Base-by-base conservation (phyloP, 345 rosid genomes). In the Mallotus nudiflorus region DNA sequence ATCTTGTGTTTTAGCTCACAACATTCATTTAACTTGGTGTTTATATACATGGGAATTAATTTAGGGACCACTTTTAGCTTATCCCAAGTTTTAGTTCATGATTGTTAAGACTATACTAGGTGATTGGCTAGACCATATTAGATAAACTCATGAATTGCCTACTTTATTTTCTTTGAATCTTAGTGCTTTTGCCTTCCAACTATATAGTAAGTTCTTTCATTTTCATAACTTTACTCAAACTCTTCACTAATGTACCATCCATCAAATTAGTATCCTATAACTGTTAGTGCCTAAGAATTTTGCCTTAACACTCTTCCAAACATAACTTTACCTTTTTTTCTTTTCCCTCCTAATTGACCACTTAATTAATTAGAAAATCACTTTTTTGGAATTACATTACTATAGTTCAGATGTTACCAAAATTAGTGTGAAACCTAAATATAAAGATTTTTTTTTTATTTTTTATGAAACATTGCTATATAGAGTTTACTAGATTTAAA, bases 191-290 rank as follows among this genome's bases (percentile, higher is more conserved):
- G 37, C 62, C 62, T 58, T 12, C 19, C 45, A 59, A 35, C 10
- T 42, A 63, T 2, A 10, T 24, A 15, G 56, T 4, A 20, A 52
- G 6, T 53, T 53, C 8, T 22, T 20, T 5, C 2, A 10, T 22
- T 53, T 25, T 24, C 27, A 24, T 50, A 8, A 14, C 4, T 64
- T 77, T 62, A 73, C 75, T 71, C 69, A 58, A 74, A 28, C 19
- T 48, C 58, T 29, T 48, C 68, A 67, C 40, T 56, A 19, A 40
- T 66, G 54, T 56, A 64, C 25, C 9, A 24, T 4, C n/a, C 33
- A 35, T 18, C 24, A 54, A 62, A 54, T 62, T 39, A 51, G 20
- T 56, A 62, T 29, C 70, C 61, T 58, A 54, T 33, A 48, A 27
- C 46, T 27, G 54, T 66, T 62, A 64, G 19, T 69, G 28, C 44